Percentiles rank a stretch among this genome's conserved stretches.
Conservation (phyloP, 2,329 filamentous ascomycete species). For the Botrytis squamosa region DNA sequence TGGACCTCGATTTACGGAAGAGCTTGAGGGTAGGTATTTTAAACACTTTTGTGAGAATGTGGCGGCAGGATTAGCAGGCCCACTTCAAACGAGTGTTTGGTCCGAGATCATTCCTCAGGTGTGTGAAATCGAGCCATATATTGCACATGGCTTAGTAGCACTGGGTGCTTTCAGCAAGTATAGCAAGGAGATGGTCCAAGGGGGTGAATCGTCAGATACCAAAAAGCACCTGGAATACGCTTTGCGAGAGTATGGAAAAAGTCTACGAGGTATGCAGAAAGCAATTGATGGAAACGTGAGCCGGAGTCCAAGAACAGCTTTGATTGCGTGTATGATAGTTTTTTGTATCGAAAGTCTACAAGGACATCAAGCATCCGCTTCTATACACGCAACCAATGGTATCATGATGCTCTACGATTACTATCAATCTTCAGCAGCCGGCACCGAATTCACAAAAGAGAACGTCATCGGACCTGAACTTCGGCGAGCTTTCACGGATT, state of each 20-base stretch:
- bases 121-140: conserved; percentile 25
- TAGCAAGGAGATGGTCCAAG: background rate
- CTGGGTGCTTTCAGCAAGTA: conserved; percentile 26
- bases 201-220: background rate
- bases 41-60: conserved; percentile 27
- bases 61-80: conserved; percentile 24
- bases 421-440: background rate
- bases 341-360: conserved; percentile 24
- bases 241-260: conserved; percentile 18
- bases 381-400: conserved; percentile 14
- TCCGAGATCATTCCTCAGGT: conserved; percentile 28
- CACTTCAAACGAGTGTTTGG: conserved; percentile 26
- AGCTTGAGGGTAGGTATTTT: conserved; percentile 26
- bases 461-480: conserved; percentile 5
- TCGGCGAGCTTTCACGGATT: background rate
- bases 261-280: conserved; percentile 16
- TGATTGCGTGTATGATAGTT: conserved; percentile 22
- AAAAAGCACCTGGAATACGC: conserved; percentile 19
- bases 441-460: background rate
- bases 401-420: conserved; percentile 12
- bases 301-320: conserved; percentile 13
- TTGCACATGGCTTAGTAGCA: conserved; percentile 28
- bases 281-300: background rate
- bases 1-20: conserved; percentile 22
- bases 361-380: conserved; percentile 22